Evolutionary conservation across 2,329 filamentous ascomycete species (phyloP).

Genomic region (Penicillium hordei): DNA sequence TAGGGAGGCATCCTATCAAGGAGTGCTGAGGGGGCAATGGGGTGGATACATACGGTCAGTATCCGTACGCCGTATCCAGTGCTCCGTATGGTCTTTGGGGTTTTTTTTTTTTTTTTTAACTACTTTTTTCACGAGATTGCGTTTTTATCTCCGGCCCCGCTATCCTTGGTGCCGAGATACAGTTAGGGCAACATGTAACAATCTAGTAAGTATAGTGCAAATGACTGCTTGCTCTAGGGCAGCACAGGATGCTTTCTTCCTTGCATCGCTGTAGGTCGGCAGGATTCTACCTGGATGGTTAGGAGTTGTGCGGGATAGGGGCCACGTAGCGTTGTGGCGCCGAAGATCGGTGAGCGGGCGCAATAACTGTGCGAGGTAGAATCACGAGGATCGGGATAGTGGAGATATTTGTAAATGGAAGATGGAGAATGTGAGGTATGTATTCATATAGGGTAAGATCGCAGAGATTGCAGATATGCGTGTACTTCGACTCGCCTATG

Average conservation of each 20-base stretch:
- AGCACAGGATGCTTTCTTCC: constrained; percentile 3
- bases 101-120: neutral
- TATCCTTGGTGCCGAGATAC: neutral
- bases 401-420: neutral
- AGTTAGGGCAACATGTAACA: neutral
- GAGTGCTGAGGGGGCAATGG: neutral
- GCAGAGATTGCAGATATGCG: neutral
- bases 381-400: neutral
- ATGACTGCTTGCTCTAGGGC: neutral
- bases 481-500: neutral
- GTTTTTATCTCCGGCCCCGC: constrained; percentile 11
- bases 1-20: neutral
- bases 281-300: neutral
- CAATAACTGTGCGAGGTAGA: neutral
- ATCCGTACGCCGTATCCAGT: neutral
- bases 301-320: neutral
- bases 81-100: neutral
- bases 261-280: neutral
- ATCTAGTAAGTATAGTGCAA: neutral
- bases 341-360: neutral
- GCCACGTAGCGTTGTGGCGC: neutral
- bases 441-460: neutral
- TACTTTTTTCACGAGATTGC: neutral
- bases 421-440: neutral
- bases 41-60: neutral